phyloP scores from a whole-genome alignment of 257 asterid genomes.

The Capsicum rhomboideum region DNA sequence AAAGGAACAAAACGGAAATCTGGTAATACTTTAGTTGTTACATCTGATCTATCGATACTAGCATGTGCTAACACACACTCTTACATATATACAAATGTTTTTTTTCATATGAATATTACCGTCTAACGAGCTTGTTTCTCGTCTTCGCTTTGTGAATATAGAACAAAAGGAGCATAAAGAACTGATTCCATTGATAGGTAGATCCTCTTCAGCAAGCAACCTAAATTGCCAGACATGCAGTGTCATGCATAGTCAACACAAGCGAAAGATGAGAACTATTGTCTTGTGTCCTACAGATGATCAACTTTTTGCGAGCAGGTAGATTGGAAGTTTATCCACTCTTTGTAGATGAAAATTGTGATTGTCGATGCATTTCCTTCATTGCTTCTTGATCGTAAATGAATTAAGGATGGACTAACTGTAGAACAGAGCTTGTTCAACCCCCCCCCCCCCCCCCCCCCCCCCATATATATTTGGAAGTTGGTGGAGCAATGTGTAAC shows the following conservation, averaged over 20 bases:
- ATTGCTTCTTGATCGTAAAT: neutral
- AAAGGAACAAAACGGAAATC: slow-evolving; percentile 35
- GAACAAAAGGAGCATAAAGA: slow-evolving; percentile 43
- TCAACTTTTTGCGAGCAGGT: slow-evolving; percentile 66
- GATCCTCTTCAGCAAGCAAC: slow-evolving; percentile 36
- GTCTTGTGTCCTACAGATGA: slow-evolving; percentile 61
- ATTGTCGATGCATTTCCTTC: slow-evolving; percentile 15
- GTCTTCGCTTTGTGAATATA: slow-evolving; percentile 18
- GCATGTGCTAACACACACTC: neutral
- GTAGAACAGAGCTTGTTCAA: neutral
- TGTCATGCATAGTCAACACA: slow-evolving; percentile 53
- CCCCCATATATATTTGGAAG: neutral
- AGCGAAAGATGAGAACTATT: slow-evolving; percentile 62
- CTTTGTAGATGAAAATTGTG: neutral
- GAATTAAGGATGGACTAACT: neutral
- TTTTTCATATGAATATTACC: neutral
- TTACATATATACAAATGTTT: neutral
- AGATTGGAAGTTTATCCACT: neutral
- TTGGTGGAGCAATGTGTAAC: neutral
- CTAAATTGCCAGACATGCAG: slow-evolving; percentile 34
- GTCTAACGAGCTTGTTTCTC: neutral
- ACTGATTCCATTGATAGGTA: slow-evolving; percentile 37
- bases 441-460: neutral
- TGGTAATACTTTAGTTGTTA: slow-evolving; percentile 26
- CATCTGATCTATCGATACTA: neutral